Conservation (phyloP, 2,329 filamentous ascomycete genomes). For the Aspergillaceae sp. region DNA sequence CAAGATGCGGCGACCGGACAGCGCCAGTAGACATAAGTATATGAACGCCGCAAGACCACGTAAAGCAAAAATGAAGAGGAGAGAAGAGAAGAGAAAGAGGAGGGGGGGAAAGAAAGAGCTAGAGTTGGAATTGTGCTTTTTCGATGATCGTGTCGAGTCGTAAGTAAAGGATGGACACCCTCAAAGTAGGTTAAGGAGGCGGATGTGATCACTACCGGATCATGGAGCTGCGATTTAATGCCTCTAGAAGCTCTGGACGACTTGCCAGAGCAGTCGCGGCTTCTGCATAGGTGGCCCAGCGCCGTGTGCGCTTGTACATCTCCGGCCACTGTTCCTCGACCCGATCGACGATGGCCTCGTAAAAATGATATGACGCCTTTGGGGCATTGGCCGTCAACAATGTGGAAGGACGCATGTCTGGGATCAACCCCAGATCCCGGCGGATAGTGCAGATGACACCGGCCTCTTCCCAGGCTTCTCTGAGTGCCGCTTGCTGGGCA, state of each 20-base stretch:
- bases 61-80: conserved; percentile 1
- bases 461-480: conserved; percentile 97
- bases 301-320: conserved; percentile 77
- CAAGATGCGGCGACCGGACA: too few relatives aligned
- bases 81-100: not conserved
- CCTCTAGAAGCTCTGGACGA: conserved; percentile 81
- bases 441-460: conserved; percentile 80
- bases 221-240: conserved; percentile 71
- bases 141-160: conserved; percentile 16
- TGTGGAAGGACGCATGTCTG: conserved; percentile 60
- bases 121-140: conserved; percentile 3
- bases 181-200: not conserved
- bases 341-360: conserved; percentile 75
- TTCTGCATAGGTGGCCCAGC: conserved; percentile 80
- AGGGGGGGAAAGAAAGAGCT: not conserved
- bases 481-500: conserved; percentile 69
- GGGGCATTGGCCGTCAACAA: conserved; percentile 53
- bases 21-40: too few relatives aligned
- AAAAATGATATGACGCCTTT: conserved; percentile 54
- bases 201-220: conserved; percentile 34
- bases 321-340: conserved; percentile 90
- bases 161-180: conserved; percentile 8
- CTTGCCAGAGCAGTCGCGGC: conserved; percentile 68
- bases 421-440: conserved; percentile 76
- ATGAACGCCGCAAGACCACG: not conserved